phyloP scores from a whole-genome alignment of 2,329 filamentous ascomycete species.

The Geosmithia morbida region DNA sequence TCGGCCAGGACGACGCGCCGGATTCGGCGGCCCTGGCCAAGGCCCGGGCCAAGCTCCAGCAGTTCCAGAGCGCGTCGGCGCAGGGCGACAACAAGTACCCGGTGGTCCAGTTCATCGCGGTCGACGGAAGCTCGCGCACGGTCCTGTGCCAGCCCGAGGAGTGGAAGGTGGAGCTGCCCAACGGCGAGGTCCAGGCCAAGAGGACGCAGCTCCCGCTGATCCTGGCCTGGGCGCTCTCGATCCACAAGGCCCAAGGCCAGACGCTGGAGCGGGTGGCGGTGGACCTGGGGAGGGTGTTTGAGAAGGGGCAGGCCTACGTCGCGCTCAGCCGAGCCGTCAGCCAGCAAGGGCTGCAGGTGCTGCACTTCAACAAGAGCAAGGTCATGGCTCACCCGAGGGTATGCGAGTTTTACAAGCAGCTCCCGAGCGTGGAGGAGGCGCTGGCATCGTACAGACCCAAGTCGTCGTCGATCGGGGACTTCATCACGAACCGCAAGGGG shows the following conservation, averaged over 20 bases:
- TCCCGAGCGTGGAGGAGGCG: conserved; percentile 57
- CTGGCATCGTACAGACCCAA: conserved; percentile 8
- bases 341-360: conserved; percentile 74
- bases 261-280: conserved; percentile 90
- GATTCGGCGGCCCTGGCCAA: conserved; percentile 28
- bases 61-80: conserved; percentile 22
- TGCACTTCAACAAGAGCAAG: conserved; percentile 77
- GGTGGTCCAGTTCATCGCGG: conserved; percentile 68
- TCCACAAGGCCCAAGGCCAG: conserved; percentile 96
- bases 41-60: conserved; percentile 41
- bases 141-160: conserved; percentile 76
- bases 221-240: conserved; percentile 89
- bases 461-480: conserved; percentile 20
- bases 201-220: conserved; percentile 77
- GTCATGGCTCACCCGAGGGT: conserved; percentile 91
- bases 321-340: conserved; percentile 85
- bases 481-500: conserved; percentile 20
- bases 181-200: conserved; percentile 82
- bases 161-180: conserved; percentile 97
- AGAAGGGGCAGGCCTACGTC: conserved; percentile 96
- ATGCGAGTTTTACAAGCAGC: conserved; percentile 67
- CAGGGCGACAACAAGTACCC: conserved; percentile 50
- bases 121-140: conserved; percentile 47
- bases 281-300: conserved; percentile 81
- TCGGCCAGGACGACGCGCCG: conserved; percentile 26